Evolutionary conservation across 495 filamentous ascomycete genomes (phyloP).

Genomic region (Apodospora peruviana): DNA sequence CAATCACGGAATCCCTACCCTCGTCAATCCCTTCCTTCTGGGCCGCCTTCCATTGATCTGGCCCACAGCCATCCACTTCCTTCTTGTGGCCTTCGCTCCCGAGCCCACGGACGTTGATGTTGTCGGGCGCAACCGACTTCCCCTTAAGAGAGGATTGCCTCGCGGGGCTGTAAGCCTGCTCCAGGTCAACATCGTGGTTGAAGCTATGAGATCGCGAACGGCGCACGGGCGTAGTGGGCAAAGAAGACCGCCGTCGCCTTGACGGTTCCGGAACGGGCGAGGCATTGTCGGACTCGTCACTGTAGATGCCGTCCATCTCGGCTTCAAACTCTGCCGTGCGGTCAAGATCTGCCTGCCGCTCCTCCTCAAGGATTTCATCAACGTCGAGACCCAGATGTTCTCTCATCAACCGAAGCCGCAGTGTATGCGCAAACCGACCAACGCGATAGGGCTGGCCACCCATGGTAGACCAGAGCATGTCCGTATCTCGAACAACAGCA

Average conservation of each 20-base stretch:
- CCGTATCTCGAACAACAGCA: slow-evolving; percentile 84
- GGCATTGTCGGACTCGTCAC: slow-evolving; percentile 25
- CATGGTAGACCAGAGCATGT: slow-evolving; percentile 92
- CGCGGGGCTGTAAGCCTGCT: slow-evolving; percentile 58
- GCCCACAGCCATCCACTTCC: slow-evolving; percentile 72
- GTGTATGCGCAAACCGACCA: slow-evolving; percentile 85
- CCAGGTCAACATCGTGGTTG: slow-evolving; percentile 78
- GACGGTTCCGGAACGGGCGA: slow-evolving; percentile 26
- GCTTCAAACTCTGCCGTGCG: slow-evolving; percentile 42
- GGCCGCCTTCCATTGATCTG: slow-evolving; percentile 60
- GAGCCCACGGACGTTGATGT: slow-evolving; percentile 12
- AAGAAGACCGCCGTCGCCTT: slow-evolving; percentile 5
- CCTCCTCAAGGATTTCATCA: slow-evolving; percentile 82
- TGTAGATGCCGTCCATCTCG: slow-evolving; percentile 51
- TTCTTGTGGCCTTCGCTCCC: slow-evolving; percentile 57
- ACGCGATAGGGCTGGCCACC: slow-evolving; percentile 81
- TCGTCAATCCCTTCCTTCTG: slow-evolving; percentile 48
- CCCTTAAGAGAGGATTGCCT: slow-evolving; percentile 27
- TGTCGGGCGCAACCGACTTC: slow-evolving; percentile 27
- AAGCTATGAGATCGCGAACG: slow-evolving; percentile 53
- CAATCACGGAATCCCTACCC: slow-evolving; percentile 62
- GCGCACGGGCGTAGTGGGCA: slow-evolving; percentile 10
- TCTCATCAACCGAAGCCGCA: slow-evolving; percentile 91
- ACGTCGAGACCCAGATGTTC: slow-evolving; percentile 96
- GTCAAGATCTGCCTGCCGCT: slow-evolving; percentile 52